A percentile compares a stretch with the other conserved stretches of the same genome.
Conservation (phyloP, 495 filamentous ascomycete genomes). For the Penicillium cinerascens region DNA sequence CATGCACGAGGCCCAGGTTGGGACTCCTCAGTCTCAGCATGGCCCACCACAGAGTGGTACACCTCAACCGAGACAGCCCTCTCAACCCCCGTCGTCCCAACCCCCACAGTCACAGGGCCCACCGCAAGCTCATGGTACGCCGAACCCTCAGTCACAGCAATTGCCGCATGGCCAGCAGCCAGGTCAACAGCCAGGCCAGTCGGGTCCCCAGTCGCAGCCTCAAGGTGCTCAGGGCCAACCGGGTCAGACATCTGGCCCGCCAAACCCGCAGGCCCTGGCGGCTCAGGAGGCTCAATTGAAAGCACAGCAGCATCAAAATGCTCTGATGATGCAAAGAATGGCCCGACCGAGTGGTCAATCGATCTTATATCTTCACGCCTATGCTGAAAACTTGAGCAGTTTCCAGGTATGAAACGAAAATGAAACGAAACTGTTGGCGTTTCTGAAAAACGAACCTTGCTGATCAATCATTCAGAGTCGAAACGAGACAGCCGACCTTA, state of each 20-base stretch:
- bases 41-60: conserved; percentile 44
- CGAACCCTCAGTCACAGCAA: conserved; percentile 45
- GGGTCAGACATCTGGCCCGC: conserved; percentile 39
- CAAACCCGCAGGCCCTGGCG: conserved; percentile 38
- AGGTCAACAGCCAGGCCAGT: conserved; percentile 35
- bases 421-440: no score
- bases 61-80: conserved; percentile 48
- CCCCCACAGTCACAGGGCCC: conserved; percentile 42
- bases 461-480: no score
- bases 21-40: conserved; percentile 56
- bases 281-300: conserved; percentile 43
- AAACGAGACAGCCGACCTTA: conserved; percentile 57
- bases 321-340: conserved; percentile 50
- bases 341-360: conserved; percentile 52
- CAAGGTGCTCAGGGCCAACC: conserved; percentile 41
- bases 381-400: conserved; percentile 66
- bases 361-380: conserved; percentile 62
- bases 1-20: conserved; percentile 44
- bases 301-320: conserved; percentile 43
- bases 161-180: conserved; percentile 44
- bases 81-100: conserved; percentile 38
- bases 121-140: conserved; percentile 43
- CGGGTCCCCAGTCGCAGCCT: conserved; percentile 38
- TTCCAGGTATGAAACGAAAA: no score
- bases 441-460: no score